Evolutionary conservation across 805 yeast species (phyloP), one percentile per base, ranked within the genome.

Genomic region (Phaffomyces opuntiae): DNA sequence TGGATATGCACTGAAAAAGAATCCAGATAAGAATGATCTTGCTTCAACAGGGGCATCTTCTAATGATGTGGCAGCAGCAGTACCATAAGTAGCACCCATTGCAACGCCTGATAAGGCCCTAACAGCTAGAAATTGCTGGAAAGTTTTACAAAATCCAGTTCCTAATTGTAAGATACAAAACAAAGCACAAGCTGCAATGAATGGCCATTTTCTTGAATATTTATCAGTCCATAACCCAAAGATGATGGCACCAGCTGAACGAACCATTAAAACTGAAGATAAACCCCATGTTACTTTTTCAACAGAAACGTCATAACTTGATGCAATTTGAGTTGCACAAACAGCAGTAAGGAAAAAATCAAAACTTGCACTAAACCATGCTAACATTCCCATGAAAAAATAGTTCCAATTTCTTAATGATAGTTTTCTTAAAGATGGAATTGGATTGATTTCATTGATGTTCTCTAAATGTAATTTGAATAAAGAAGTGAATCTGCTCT

Each of bases 261-360:
- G 70, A 46, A 83, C 70, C 87, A 83, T 82, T 37, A 83, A 70
- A 32, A 82, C 88, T 47, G 83, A 70, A n/a, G 87, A 80, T 48
- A 83, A 70, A 42, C 88, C 89, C 86, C 87, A 82, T 7, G 87
- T 79, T 51, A 83, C 73, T 40, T 74, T 75, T 27, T 69, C 66
- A 21, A 77, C 72, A 5, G 68, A 42, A n/a, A 63, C 68, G 37
- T 66, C 66, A 46, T 83, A 71, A 4, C 74, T 59, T 32, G 62
- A 55, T 21, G 87, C 83, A 43, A 83, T 70, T 11, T 65, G 62
- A 1, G 73, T 49, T 11, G 76, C 80, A 41, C 79, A 73, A 39
- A 81, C 69, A 19, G 84, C 72, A 7, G 81, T 82, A 16, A 77
- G 63, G 59, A 83, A 83, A 64, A 80, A 83, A 53, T 83, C 88